These are phyloP conservation scores for Amoebophrya sp. DNA, from an alignment of 169 alveolate genomes.

Conservation along the genomic window DNA sequence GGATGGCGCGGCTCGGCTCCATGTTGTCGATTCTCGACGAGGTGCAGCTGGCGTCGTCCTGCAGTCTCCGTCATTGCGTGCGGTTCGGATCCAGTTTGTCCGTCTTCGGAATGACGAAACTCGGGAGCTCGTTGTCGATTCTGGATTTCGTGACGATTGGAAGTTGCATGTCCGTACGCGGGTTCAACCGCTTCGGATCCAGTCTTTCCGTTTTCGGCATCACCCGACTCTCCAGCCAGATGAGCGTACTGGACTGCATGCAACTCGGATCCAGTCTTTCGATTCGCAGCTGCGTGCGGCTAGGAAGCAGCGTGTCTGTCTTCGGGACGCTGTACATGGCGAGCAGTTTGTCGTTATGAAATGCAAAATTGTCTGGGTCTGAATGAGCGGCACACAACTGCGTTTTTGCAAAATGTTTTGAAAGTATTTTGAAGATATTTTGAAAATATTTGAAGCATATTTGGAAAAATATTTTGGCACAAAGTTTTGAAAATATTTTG, in stretches of 20 bases:
- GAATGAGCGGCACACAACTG: too few species aligned
- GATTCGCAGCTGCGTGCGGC: neutral
- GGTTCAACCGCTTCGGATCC: neutral
- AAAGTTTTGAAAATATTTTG: too few species aligned
- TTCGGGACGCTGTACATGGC: neutral
- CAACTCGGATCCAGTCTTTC: neutral
- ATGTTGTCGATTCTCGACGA: neutral
- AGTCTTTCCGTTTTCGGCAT: neutral
- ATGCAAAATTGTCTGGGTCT: neutral
- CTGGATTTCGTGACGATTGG: neutral
- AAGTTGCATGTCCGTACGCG: neutral
- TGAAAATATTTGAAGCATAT: too few species aligned
- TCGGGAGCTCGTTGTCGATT: constrained; percentile 19
- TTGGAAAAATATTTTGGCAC: too few species aligned
- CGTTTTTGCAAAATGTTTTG: too few species aligned
- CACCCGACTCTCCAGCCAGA: neutral
- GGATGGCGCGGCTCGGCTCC: neutral
- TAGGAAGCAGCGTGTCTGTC: constrained; percentile 17
- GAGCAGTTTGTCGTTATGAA: neutral
- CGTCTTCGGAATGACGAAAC: neutral
- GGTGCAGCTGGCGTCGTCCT: neutral
- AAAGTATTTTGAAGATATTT: too few species aligned
- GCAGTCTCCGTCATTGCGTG: neutral
- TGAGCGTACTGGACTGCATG: constrained; percentile 4
- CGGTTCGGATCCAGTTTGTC: neutral